Conservation (phyloP, 345 rosid species). For the Litchi chinensis region DNA sequence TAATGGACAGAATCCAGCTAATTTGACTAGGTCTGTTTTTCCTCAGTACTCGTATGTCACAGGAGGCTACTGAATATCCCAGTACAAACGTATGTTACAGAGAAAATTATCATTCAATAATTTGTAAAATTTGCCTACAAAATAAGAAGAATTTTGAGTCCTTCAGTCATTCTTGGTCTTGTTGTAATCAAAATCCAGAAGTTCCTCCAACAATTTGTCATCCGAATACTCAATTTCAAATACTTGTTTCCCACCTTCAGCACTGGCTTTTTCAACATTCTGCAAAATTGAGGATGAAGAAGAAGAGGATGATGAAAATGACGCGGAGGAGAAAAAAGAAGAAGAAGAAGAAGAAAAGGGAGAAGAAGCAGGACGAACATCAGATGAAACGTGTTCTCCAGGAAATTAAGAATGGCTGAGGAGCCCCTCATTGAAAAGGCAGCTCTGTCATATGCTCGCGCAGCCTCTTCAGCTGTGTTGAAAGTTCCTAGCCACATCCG, state of each 20-base stretch:
- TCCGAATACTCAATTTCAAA: constrained; percentile 62
- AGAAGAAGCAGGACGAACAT: constrained; percentile 11
- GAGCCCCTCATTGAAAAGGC: constrained; percentile 72
- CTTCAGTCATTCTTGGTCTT: constrained; percentile 25
- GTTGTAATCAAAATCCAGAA: constrained; percentile 43
- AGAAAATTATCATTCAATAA: background rate
- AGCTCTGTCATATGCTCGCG: constrained; percentile 81
- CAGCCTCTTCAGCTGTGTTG: constrained; percentile 71
- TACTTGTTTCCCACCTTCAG: constrained; percentile 29
- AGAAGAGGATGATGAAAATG: background rate
- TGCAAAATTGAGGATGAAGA: constrained; percentile 7
- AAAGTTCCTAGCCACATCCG: constrained; percentile 93
- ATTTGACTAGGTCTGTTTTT: background rate
- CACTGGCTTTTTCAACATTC: constrained; percentile 10
- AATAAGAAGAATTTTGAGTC: background rate
- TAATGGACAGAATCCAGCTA: background rate
- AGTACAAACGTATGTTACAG: background rate
- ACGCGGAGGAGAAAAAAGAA: constrained; percentile 21
- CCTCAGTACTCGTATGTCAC: background rate
- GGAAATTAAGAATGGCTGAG: constrained; percentile 77
- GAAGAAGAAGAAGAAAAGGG: constrained; percentile 28
- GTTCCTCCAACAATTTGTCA: constrained; percentile 57
- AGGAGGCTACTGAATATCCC: background rate
- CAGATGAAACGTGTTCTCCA: constrained; percentile 43
- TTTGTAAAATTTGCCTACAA: background rate